phyloP scores from a whole-genome alignment of 345 rosid genomes.

The Brassica incana region DNA sequence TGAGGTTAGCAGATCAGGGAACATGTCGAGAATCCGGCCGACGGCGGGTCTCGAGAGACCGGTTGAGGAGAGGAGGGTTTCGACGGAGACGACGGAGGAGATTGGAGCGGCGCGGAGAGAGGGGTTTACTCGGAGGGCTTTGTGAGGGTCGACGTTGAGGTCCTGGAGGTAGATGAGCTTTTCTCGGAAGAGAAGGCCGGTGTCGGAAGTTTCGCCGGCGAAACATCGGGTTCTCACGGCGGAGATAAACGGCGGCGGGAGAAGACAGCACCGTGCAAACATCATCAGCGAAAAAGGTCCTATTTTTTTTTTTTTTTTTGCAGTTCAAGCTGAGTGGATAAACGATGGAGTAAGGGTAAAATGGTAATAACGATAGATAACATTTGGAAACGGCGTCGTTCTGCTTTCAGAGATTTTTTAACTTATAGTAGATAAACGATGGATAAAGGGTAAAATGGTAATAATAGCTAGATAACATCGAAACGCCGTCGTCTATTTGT shows the following conservation, averaged over 20 bases:
- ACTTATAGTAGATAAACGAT: no score
- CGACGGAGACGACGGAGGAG: conserved; percentile 66
- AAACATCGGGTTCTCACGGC: conserved; percentile 20
- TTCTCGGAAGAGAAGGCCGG: conserved; percentile 70
- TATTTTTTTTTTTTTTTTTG: neutral
- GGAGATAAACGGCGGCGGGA: conserved; percentile 32
- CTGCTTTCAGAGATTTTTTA: neutral
- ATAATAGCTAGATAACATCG: no score
- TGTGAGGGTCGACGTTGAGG: conserved; percentile 64
- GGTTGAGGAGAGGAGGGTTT: conserved; percentile 55
- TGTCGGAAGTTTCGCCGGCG: conserved; percentile 42
- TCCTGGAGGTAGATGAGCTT: conserved; percentile 65
- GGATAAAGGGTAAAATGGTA: no score
- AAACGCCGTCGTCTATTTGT: no score
- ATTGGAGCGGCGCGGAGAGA: conserved; percentile 72
- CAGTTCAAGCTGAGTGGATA: conserved; percentile 21
- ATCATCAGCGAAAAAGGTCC: conserved; percentile 11
- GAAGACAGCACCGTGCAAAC: conserved; percentile 12
- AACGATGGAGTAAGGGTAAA: conserved; percentile 7
- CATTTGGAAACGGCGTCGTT: neutral
- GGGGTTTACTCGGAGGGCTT: conserved; percentile 71
- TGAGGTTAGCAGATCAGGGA: conserved; percentile 66
- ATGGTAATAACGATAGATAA: neutral
- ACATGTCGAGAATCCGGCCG: conserved; percentile 81
- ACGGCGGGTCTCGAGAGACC: conserved; percentile 65